Base-by-base conservation (phyloP, 1,139 yeast species). In the Lodderomyces beijingensis region DNA sequence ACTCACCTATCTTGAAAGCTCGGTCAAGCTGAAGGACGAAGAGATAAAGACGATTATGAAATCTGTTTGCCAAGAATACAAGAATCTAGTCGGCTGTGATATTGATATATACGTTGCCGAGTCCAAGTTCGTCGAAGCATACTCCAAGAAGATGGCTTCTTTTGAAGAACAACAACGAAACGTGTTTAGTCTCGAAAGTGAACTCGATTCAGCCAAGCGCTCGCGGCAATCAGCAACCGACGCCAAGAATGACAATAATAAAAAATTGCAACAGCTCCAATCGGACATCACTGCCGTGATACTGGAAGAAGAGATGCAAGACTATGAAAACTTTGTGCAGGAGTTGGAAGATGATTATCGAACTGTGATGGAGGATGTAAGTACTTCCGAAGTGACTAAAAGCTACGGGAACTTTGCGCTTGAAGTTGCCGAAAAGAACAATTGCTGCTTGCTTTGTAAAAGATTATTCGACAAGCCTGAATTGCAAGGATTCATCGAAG, bases 321-420 rank as follows among this genome's bases (percentile, higher is more conserved):
- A 66, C 0, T 82, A 73, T 45, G 74, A 70, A 26, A 57, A 56
- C 0, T 58, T 73, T 3, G 45, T 81, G 4, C 52, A 54, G n/a
- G 80, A 75, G 15, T 62, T 79, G 16, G 88, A 83, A 46, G 70
- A 66, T 11, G 81, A 80, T 32, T 75, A 74, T 43, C 67, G 71
- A 33, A 69, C 68, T 16, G 76, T 84, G 0, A 56, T 76, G 24
- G 82, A 79, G 42, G 78, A 80, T 35, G 53, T 74, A 18, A 82
- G 81, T 45, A 74, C 83, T 40, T 73, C 72, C 20, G 79, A 77
- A 35, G 81, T 84, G 1, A 78, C 88, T 1, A 63, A 74, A 27
- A 75, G 73, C 32, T 83, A 79, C 51, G 81, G 83, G 44, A 54
- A 68, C 19, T 76, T 64, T 28, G 93, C 94, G 0, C 54, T 82